Evolutionary conservation across 2,329 filamentous ascomycete species (phyloP), one percentile per base, ranked within the genome.

Genomic region (Tetracladium maxilliforme): DNA sequence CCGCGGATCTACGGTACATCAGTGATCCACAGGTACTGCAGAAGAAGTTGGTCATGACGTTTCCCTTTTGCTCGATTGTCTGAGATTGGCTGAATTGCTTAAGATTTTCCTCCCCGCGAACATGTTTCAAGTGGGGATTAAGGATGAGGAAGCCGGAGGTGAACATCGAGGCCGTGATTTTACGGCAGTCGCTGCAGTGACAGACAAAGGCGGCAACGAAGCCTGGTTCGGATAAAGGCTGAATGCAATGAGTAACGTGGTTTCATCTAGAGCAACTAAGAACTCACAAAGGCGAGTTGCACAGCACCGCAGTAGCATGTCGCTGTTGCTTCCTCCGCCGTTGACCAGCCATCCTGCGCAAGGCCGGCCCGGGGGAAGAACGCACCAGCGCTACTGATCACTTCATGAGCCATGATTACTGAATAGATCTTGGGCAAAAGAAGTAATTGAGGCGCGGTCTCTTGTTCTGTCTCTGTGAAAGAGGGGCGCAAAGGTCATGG

Each of bases 91-190:
- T 33, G 29, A 47, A 72, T 2, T 38, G 33, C 11, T 42, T 62
- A 9, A 73, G 50, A 15, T 56, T 59, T 1, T 64, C 58, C 4
- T 47, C 43, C 7, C 69, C 68, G 9, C 66, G 61, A 0, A 64
- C 7, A 34, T 68, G 57, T 23, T 41, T 53, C 0, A 70, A 34
- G 29, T 58, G 30, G 1, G 41, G 36, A 38, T 67, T 52, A 8
- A 38, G 32, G 20, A 70, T 42, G 30, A 53, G 52, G 38, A 74
- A 69, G 45, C 68, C 70, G 26, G 64, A 61, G 3, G 65, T 59
- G 44, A 69, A 71, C 61, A 71, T 69, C 1, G 66, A 69, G 0
- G 67, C 64, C 0, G 65, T 72, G 31, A 75, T 52, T 36, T 75
- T 75, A 37, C 52, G 65, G 44, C 67, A 74, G 45, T 75, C 68